Conservation (phyloP, 805 yeast species). For the Saturnispora ahearnii region DNA sequence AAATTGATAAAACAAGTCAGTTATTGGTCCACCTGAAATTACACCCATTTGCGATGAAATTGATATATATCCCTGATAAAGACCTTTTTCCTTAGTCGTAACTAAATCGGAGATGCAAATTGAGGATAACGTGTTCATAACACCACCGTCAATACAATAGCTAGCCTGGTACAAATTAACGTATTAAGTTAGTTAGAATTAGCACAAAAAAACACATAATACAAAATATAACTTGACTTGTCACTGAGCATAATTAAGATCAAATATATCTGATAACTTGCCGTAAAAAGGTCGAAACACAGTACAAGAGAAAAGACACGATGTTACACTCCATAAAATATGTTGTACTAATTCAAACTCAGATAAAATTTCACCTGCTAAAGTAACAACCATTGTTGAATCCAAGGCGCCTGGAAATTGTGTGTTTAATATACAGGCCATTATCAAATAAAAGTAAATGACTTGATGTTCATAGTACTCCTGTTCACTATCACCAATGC, state of each 20-base stretch:
- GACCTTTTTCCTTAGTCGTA: constrained; percentile 64
- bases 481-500: background rate
- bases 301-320: constrained; percentile 31
- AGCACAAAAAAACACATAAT: constrained; percentile 35
- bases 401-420: constrained; percentile 40
- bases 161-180: constrained; percentile 47
- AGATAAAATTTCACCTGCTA: constrained; percentile 39
- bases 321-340: constrained; percentile 33
- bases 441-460: background rate
- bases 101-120: constrained; percentile 69
- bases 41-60: constrained; percentile 69
- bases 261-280: constrained; percentile 43
- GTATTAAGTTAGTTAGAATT: constrained; percentile 31
- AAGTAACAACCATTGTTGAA: constrained; percentile 44
- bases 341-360: constrained; percentile 37
- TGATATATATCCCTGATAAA: constrained; percentile 76
- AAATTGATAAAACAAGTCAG: constrained; percentile 43
- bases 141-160: constrained; percentile 88
- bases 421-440: constrained; percentile 14
- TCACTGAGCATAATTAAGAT: constrained; percentile 31
- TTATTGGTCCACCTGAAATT: constrained; percentile 55
- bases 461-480: background rate
- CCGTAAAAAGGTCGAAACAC: constrained; percentile 48
- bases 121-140: constrained; percentile 63
- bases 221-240: constrained; percentile 27